Evolutionary conservation across 2,329 filamentous ascomycete genomes (phyloP), one percentile per base, ranked within the genome.

Genomic region (Xylariaceae sp.): DNA sequence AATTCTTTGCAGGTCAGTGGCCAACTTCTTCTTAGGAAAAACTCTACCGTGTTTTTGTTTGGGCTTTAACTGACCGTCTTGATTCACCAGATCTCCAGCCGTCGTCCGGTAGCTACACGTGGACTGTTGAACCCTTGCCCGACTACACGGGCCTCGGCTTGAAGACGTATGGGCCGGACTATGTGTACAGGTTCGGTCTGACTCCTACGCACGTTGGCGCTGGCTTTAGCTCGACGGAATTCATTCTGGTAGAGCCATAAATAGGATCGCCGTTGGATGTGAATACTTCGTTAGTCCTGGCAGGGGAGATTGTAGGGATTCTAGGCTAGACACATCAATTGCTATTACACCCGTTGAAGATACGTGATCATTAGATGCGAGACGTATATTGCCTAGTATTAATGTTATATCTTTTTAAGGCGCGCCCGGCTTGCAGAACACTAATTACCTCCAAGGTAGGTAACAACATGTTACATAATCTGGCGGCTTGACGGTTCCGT

Each of bases 31-130:
- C 50, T 45, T 51, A 37, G 37, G 37, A 51, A 51, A 41, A 51
- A 41, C 36, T 43, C 40, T 53, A 45, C 31, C 50, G 31, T 46
- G 40, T 53, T 53, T 53, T 53, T 53, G 21, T 53, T 45, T 45
- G 31, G 50, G 50, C 41, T 43, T 53, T 53, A 37, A 46, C 31
- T 53, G 50, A 53, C 50, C 50, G 40, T 53, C 40, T 53, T 53
- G 50, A 53, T 53, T 53, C 50, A 45, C 40, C 50, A 53, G 50
- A 53, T 53, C 50, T 36, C 50, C 50, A 45, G 50, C 50, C 50
- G 41, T 45, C 50, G 50, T 45, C 50, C 40, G 50, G 50, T 53
- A 53, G 50, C 40, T 53, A 45, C 40, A 53, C 50, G 40, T 53
- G 39, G 40, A 53, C 50, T 46, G 50, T 53, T 39, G 12, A 37